These are phyloP conservation scores for Dothidotthia symphoricarpi DNA, from an alignment of 2,329 filamentous ascomycete genomes.

Conservation along the genomic window DNA sequence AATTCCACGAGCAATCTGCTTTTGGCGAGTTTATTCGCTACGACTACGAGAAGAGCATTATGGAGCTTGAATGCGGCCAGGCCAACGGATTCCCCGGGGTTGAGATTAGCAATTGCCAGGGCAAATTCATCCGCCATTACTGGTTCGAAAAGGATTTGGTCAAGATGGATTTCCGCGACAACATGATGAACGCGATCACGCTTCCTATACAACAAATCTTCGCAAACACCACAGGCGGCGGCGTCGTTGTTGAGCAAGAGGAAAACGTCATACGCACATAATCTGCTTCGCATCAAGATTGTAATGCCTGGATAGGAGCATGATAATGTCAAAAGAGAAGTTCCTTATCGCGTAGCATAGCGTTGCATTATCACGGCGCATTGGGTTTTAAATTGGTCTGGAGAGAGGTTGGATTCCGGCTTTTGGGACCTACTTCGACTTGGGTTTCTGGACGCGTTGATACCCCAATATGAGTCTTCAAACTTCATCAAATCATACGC, in stretches of 20 bases:
- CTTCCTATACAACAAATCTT: conserved; percentile 38
- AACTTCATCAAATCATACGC: background rate
- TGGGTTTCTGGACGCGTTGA: conserved; percentile 22
- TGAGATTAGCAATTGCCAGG: conserved; percentile 36
- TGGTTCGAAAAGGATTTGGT: conserved; percentile 40
- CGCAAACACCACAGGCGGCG: conserved; percentile 25
- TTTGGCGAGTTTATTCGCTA: conserved; percentile 43
- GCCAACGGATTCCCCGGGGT: conserved; percentile 42
- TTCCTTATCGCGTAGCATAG: conserved; percentile 15
- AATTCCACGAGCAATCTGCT: conserved; percentile 43
- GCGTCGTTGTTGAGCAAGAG: conserved; percentile 28
- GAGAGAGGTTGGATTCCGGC: conserved; percentile 2
- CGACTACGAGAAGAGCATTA: conserved; percentile 40
- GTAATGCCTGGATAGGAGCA: conserved; percentile 1
- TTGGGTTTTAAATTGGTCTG: conserved; percentile 3
- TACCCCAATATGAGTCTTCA: conserved; percentile 21
- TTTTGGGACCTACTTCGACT: conserved; percentile 10
- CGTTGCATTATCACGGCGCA: conserved; percentile 28
- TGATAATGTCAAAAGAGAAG: conserved; percentile 36
- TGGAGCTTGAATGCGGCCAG: conserved; percentile 40
- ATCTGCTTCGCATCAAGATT: conserved; percentile 25
- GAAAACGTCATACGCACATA: conserved; percentile 34
- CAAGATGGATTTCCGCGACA: conserved; percentile 36
- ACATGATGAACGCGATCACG: conserved; percentile 41
- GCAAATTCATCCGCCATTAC: conserved; percentile 40